These are phyloP conservation scores for Ophiocytium majus DNA, from an alignment of 352 stramenopile species.

Conservation along the genomic window DNA sequence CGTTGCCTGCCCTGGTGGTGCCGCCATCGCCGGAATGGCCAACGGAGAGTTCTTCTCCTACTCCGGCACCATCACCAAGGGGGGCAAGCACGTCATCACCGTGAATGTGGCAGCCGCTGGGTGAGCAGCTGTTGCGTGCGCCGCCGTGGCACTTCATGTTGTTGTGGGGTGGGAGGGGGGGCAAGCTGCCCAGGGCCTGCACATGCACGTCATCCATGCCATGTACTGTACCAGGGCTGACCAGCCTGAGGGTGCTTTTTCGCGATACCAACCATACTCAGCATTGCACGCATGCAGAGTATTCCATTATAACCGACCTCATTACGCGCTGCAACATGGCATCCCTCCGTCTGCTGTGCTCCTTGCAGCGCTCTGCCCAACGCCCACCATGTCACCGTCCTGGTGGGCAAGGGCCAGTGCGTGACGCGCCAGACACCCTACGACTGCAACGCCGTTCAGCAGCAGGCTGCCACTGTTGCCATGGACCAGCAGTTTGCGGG, in stretches of 20 bases:
- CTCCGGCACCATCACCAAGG: not conserved
- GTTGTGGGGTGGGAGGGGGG: no score
- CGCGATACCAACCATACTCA: no score
- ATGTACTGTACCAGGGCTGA: no score
- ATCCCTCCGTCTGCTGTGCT: no score
- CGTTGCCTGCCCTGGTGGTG: not conserved
- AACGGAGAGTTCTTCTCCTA: slow-evolving; percentile 8
- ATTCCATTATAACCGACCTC: no score
- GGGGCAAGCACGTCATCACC: not conserved
- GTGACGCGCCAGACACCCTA: not conserved
- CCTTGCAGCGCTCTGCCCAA: not conserved
- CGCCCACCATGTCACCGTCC: not conserved
- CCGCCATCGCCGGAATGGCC: not conserved
- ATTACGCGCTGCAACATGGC: no score
- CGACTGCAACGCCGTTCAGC: not conserved
- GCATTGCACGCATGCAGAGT: no score
- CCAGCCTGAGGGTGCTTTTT: no score
- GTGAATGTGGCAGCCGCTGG: not conserved
- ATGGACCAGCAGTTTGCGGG: not conserved
- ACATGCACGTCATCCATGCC: no score
- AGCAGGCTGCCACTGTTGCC: not conserved
- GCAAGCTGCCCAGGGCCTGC: no score
- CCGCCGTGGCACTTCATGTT: no score
- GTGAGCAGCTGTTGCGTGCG: no score
- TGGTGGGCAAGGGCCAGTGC: not conserved